Base-by-base conservation (phyloP, 2,329 filamentous ascomycete genomes). In the Zasmidium angulare region DNA sequence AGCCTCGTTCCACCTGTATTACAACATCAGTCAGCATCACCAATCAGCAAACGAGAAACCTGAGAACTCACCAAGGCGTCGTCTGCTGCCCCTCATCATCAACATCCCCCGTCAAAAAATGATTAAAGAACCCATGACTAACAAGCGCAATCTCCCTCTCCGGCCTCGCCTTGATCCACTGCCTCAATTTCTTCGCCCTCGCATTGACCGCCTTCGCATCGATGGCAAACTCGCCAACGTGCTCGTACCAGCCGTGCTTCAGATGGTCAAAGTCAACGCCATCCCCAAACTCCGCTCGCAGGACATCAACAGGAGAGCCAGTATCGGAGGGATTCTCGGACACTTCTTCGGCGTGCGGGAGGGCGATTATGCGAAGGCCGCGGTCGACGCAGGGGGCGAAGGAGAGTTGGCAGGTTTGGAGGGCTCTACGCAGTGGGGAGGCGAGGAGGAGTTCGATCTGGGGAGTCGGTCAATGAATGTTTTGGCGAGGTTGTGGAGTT, bases 121-220 rank as follows among this genome's bases (percentile, higher is more conserved):
- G 70, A 52, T 65, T 66, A 54, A 72, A 71, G 57, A 67, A 67
- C 9, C 70, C 70, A 62, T 71, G 70, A 43, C 58, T 63, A 10
- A 72, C 70, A 46, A 72, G 53, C 43, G 62, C 69, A 26, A 71
- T 62, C 49, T 71, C 68, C 58, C 62, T 66, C 61, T 71, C 70
- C 19, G 64, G 59, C 43, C 69, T 31, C 17, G 55, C 63, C 26
- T 61, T 63, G 24, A 71, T 65, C 57, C 65, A 72, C 3, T 56
- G 55, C 3, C 70, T 53, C 54, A 72, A 57, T 51, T 67, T 68
- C 47, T 56, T 59, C 10, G 70, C 68, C 10, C 70, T 52, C 2
- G 55, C 64, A 48, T 64, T 66, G 9, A 71, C 58, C 12, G 67
- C 58, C 31, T 55, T 61, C 3, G 68, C 62, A 43, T 69, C 66